phyloP scores from a whole-genome alignment of 2,329 filamentous ascomycete genomes.

The Cladosporium austrohemisphaericum region DNA sequence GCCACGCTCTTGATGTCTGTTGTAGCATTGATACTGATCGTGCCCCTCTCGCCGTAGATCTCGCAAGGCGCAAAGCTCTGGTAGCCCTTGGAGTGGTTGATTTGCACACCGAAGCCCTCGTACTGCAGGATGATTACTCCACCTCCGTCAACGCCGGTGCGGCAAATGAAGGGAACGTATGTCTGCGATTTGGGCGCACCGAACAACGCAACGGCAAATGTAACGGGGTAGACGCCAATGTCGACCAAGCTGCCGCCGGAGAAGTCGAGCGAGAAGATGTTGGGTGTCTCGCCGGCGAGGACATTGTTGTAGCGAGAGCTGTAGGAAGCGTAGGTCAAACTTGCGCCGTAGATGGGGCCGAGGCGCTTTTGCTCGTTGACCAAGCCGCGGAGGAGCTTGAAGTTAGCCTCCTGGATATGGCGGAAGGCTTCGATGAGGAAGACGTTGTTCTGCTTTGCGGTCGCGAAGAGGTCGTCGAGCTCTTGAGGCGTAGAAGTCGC shows the following conservation, averaged over 20 bases:
- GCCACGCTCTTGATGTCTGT: slow-evolving; percentile 41
- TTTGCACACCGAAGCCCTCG: slow-evolving; percentile 42
- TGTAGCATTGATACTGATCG: slow-evolving; percentile 41
- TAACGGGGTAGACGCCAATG: slow-evolving; percentile 47
- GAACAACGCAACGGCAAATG: slow-evolving; percentile 47
- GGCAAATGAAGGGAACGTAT: slow-evolving; percentile 43
- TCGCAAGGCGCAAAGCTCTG: slow-evolving; percentile 44
- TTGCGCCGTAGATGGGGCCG: slow-evolving; percentile 43
- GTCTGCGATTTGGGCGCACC: slow-evolving; percentile 39
- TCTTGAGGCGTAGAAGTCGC: slow-evolving; percentile 42
- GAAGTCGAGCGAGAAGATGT: slow-evolving; percentile 48
- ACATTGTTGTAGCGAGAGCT: slow-evolving; percentile 46
- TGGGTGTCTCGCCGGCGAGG: slow-evolving; percentile 44
- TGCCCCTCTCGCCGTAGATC: slow-evolving; percentile 47
- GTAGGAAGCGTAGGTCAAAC: slow-evolving; percentile 44
- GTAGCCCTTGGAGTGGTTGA: slow-evolving; percentile 44
- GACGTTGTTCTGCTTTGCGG: slow-evolving; percentile 40
- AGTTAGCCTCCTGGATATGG: slow-evolving; percentile 50
- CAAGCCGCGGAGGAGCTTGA: slow-evolving; percentile 39
- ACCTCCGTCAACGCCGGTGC: slow-evolving; percentile 46
- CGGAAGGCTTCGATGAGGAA: slow-evolving; percentile 48
- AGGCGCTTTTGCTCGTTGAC: slow-evolving; percentile 37
- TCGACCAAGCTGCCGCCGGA: slow-evolving; percentile 48
- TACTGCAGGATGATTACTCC: slow-evolving; percentile 44
- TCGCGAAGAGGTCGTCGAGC: slow-evolving; percentile 41